Conservation (phyloP, 495 filamentous ascomycete species). For the Penicillium longicatenatum region DNA sequence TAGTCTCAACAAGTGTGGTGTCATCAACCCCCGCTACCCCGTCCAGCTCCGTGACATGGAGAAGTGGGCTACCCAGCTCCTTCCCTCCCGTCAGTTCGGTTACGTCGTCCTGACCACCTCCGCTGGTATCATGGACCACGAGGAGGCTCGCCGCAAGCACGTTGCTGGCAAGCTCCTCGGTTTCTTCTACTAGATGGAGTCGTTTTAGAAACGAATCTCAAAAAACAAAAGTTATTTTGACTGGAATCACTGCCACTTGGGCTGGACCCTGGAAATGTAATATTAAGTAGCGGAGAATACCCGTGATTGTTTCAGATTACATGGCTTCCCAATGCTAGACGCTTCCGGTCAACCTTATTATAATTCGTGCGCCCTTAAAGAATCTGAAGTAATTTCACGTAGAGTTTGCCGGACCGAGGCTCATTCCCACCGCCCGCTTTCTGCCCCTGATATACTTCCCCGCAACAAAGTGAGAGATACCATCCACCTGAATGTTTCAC, state of each 20-base stretch:
- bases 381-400: neutral
- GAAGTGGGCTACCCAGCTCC: constrained; percentile 98
- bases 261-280: constrained; percentile 36
- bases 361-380: neutral
- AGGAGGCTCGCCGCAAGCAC: constrained; percentile 98
- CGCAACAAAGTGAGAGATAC: neutral
- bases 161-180: constrained; percentile 94
- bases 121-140: constrained; percentile 99
- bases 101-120: constrained; percentile 98
- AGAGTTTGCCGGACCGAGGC: constrained; percentile 18
- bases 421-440: constrained; percentile 21
- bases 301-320: constrained; percentile 35
- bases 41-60: constrained; percentile 94
- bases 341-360: constrained; percentile 26
- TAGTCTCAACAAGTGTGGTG: constrained; percentile 97
- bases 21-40: constrained; percentile 98
- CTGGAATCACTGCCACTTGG: constrained; percentile 29
- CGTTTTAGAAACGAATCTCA: constrained; percentile 22
- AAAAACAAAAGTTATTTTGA: constrained; percentile 38
- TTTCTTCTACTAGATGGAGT: constrained; percentile 83
- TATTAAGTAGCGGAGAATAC: constrained; percentile 34
- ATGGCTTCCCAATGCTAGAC: constrained; percentile 28
- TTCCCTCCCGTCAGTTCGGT: constrained; percentile 98
- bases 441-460: constrained; percentile 18
- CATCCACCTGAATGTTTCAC: neutral